Conservation (phyloP, 257 asterid genomes). For the Solanum verrucosum region DNA sequence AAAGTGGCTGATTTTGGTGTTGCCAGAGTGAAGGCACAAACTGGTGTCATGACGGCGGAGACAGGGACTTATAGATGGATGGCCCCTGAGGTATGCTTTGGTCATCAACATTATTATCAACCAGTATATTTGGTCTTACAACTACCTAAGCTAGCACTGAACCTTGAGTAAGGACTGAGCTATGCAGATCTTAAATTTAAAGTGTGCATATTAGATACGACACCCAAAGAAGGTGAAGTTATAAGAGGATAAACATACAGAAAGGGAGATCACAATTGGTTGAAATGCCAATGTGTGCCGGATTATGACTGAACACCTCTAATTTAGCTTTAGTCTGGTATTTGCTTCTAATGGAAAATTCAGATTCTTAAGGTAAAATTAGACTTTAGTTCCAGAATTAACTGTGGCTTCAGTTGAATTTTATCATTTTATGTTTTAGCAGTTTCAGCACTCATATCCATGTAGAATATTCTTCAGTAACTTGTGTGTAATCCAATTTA, state of each 20-base stretch:
- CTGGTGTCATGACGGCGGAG: conserved; percentile 99
- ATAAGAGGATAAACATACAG: background rate
- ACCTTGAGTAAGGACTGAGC: background rate
- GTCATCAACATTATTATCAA: background rate
- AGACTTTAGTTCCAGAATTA: background rate
- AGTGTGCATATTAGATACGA: background rate
- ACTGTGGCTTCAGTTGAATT: background rate
- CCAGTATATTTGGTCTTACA: background rate
- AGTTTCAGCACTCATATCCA: background rate
- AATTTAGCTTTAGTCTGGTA: background rate
- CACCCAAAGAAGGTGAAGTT: background rate
- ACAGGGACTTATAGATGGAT: conserved; percentile 99
- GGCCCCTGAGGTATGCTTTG: conserved; percentile 89
- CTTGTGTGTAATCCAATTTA: background rate
- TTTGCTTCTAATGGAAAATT: background rate
- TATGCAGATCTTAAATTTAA: background rate
- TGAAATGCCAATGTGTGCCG: background rate
- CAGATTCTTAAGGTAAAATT: background rate
- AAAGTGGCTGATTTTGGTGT: conserved; percentile 99
- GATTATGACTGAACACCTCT: background rate
- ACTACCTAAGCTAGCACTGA: background rate
- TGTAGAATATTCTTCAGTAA: background rate
- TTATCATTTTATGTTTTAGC: background rate
- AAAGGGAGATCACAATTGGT: background rate
- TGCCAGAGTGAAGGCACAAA: conserved; percentile 92